These are phyloP conservation scores for Penicillium sp. DNA, from an alignment of 2,329 filamentous ascomycete genomes.

Conservation along the genomic window DNA sequence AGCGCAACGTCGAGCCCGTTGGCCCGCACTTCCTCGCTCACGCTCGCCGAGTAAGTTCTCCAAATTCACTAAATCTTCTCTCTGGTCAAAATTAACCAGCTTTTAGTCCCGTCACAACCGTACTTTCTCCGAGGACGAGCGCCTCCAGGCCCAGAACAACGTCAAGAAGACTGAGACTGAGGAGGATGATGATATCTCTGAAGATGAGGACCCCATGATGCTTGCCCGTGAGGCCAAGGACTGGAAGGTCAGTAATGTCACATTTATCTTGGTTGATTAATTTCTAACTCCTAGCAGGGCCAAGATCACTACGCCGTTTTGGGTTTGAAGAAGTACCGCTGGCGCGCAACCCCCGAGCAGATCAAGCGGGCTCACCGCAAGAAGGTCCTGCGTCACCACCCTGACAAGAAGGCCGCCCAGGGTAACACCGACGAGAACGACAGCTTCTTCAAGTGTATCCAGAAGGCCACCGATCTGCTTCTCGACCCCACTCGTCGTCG, in stretches of 20 bases:
- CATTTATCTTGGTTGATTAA: neutral
- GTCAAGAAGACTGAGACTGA: constrained; percentile 95
- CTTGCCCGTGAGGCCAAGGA: constrained; percentile 93
- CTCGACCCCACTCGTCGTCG: constrained; percentile 87
- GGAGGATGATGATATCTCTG: constrained; percentile 86
- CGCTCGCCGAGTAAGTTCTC: constrained; percentile 70
- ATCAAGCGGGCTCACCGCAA: constrained; percentile 99
- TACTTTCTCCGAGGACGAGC: constrained; percentile 97
- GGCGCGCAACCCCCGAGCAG: constrained; percentile 90
- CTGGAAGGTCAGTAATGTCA: constrained; percentile 76
- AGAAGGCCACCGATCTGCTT: constrained; percentile 93
- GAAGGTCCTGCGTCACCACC: constrained; percentile 98
- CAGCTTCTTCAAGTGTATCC: constrained; percentile 99
- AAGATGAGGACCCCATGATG: constrained; percentile 89
- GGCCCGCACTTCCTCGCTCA: constrained; percentile 97
- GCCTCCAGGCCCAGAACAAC: constrained; percentile 90
- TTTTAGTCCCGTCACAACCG: constrained; percentile 77
- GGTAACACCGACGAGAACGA: constrained; percentile 83
- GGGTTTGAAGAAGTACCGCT: constrained; percentile 87
- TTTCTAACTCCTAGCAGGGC: constrained; percentile 50
- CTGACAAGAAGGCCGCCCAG: constrained; percentile 94
- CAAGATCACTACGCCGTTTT: constrained; percentile 99
- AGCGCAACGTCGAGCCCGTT: constrained; percentile 91
- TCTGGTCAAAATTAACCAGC: constrained; percentile 20
- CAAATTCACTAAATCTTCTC: neutral